phyloP scores from a whole-genome alignment of 2,329 filamentous ascomycete genomes.

The Colletotrichum falcatum region DNA sequence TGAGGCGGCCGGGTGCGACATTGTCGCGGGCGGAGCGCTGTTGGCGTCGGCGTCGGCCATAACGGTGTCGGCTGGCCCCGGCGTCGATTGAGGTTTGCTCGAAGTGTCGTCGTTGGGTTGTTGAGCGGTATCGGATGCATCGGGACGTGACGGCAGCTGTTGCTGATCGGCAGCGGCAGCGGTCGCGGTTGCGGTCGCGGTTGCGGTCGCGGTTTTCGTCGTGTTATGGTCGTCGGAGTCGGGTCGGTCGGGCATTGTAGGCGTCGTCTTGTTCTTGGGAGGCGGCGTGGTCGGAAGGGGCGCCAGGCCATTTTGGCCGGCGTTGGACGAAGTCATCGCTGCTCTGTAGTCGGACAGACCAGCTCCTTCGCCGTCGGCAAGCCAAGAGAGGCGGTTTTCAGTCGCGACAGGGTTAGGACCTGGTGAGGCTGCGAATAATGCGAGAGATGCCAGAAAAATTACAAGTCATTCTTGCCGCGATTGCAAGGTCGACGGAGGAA shows the following conservation, averaged over 20 bases:
- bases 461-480: conserved; percentile 37
- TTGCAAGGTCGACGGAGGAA: conserved; percentile 37
- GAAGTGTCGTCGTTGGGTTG: conserved; percentile 20
- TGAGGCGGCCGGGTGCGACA: conserved; percentile 38
- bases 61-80: conserved; percentile 26
- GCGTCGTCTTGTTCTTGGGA: conserved; percentile 33
- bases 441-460: conserved; percentile 42
- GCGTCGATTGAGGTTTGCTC: conserved; percentile 9
- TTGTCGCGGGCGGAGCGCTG: conserved; percentile 43
- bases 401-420: conserved; percentile 38
- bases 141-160: conserved; percentile 33
- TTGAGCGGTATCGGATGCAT: conserved; percentile 22
- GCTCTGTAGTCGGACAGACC: conserved; percentile 56
- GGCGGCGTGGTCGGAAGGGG: conserved; percentile 43
- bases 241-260: conserved; percentile 13
- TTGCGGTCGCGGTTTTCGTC: conserved; percentile 4
- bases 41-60: conserved; percentile 38
- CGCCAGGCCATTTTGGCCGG: conserved; percentile 51
- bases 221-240: conserved; percentile 38
- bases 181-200: conserved; percentile 11
- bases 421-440: conserved; percentile 36
- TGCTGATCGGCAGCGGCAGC: conserved; percentile 41
- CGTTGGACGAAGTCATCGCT: conserved; percentile 73
- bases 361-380: conserved; percentile 64
- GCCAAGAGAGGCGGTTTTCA: conserved; percentile 39